Conservation (phyloP, 2,329 filamentous ascomycete genomes). For the Fusarium sublunatum region DNA sequence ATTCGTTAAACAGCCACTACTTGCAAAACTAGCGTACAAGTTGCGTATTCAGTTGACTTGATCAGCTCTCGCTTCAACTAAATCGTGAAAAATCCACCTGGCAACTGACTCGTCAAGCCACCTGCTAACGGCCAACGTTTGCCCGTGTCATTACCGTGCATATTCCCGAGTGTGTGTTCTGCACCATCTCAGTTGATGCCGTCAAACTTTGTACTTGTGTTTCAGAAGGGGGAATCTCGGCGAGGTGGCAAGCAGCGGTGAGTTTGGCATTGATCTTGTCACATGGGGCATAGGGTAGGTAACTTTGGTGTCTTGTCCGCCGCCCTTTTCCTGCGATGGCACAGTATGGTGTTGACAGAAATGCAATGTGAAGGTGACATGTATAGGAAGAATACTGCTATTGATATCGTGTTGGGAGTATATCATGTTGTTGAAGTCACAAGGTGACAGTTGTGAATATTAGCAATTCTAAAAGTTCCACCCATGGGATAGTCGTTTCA, state of each 20-base stretch:
- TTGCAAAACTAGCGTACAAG: not conserved
- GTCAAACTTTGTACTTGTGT: conserved; percentile 23
- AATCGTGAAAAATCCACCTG: not conserved
- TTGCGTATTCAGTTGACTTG: not conserved
- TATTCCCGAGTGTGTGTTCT: conserved; percentile 1
- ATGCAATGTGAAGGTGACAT: too few species aligned
- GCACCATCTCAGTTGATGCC: conserved; percentile 1
- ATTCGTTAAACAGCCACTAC: not conserved
- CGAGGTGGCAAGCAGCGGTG: conserved; percentile 20
- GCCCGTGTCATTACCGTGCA: conserved; percentile 3
- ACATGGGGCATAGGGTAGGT: conserved; percentile 16
- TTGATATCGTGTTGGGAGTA: too few species aligned
- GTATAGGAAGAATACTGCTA: too few species aligned
- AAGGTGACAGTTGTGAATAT: too few species aligned
- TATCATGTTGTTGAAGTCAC: too few species aligned
- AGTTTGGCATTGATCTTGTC: not conserved
- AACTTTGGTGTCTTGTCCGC: too few species aligned
- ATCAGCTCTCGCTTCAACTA: not conserved
- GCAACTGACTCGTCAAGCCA: conserved; percentile 34
- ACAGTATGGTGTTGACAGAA: too few species aligned
- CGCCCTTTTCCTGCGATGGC: too few species aligned
- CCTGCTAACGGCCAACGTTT: conserved; percentile 1
- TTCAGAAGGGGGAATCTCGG: conserved; percentile 9
- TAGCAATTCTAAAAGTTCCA: too few species aligned
- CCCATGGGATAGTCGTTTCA: too few species aligned